Conservation (phyloP, 2,329 filamentous ascomycete genomes). For the Sporothrix pseudoabietina region DNA sequence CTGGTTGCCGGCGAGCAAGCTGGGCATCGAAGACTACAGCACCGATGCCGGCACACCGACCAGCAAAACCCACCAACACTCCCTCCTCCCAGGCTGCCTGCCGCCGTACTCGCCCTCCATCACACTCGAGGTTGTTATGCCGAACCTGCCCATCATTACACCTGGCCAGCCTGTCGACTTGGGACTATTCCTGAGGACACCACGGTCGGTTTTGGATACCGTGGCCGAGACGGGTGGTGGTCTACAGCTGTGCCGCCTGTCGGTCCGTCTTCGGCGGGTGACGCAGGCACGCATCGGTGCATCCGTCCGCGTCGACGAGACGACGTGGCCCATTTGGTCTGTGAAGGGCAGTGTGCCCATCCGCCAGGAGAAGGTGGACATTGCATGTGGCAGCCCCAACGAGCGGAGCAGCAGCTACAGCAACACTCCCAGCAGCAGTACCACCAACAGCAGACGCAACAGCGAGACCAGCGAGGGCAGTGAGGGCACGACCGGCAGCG, state of each 20-base stretch:
- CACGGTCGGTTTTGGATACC: background rate
- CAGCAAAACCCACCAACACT: background rate
- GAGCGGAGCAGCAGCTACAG: background rate
- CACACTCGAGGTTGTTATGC: conserved; percentile 27
- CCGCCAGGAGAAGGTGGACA: conserved; percentile 15
- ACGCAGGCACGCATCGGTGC: conserved; percentile 5
- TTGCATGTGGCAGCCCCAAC: conserved; percentile 4
- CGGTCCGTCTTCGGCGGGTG: conserved; percentile 9
- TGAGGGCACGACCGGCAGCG: background rate
- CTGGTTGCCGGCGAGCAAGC: conserved; percentile 12
- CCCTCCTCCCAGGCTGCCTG: conserved; percentile 13
- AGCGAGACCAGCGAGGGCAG: background rate
- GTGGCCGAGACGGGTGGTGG: background rate
- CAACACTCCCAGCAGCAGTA: background rate
- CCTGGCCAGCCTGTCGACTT: conserved; percentile 16
- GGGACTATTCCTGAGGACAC: conserved; percentile 25
- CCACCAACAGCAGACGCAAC: background rate
- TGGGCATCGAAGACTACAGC: background rate
- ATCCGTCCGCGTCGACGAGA: background rate
- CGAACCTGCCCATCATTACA: conserved; percentile 23
- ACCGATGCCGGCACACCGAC: background rate
- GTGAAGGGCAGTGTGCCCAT: conserved; percentile 23
- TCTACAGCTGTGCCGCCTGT: conserved; percentile 22
- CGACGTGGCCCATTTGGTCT: conserved; percentile 27
- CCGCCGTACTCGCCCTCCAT: conserved; percentile 30